These are phyloP conservation scores for Tephrocybe sp. DNA, from an alignment of 768 basidiomycete genomes.

Conservation along the genomic window DNA sequence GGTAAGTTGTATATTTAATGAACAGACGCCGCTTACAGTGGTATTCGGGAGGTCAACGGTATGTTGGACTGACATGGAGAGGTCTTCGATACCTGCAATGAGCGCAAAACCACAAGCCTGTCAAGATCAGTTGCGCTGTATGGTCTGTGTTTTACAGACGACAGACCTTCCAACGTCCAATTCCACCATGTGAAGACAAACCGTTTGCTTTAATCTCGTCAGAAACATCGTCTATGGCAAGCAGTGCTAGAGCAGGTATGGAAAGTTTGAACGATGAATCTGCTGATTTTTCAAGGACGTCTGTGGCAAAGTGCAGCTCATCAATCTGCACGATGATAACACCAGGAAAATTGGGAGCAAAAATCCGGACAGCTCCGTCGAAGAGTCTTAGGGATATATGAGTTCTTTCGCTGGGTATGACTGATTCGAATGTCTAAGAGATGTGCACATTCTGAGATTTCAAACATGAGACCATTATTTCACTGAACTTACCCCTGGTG, in stretches of 20 bases:
- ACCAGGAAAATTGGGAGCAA: slow-evolving; percentile 59
- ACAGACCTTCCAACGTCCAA: slow-evolving; percentile 67
- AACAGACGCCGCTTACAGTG: slow-evolving; percentile 26
- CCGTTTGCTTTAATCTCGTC: slow-evolving; percentile 22
- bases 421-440: slow-evolving; percentile 80
- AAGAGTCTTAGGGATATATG: slow-evolving; percentile 58
- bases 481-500: slow-evolving; percentile 72
- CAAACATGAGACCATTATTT: background rate
- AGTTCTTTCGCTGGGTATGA: slow-evolving; percentile 88
- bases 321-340: slow-evolving; percentile 66
- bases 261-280: slow-evolving; percentile 50
- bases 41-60: slow-evolving; percentile 30
- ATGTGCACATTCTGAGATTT: background rate
- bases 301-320: slow-evolving; percentile 66
- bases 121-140: slow-evolving; percentile 1
- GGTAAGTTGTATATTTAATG: background rate
- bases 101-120: slow-evolving; percentile 70
- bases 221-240: slow-evolving; percentile 36
- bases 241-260: slow-evolving; percentile 46
- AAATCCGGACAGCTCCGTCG: slow-evolving; percentile 64
- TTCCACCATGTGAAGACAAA: slow-evolving; percentile 28
- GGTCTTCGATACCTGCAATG: slow-evolving; percentile 53
- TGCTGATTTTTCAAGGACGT: slow-evolving; percentile 64
- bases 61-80: slow-evolving; percentile 41
- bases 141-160: background rate